phyloP scores from a whole-genome alignment of 163 green algal genomes.

The Scenedesmus sp. region DNA sequence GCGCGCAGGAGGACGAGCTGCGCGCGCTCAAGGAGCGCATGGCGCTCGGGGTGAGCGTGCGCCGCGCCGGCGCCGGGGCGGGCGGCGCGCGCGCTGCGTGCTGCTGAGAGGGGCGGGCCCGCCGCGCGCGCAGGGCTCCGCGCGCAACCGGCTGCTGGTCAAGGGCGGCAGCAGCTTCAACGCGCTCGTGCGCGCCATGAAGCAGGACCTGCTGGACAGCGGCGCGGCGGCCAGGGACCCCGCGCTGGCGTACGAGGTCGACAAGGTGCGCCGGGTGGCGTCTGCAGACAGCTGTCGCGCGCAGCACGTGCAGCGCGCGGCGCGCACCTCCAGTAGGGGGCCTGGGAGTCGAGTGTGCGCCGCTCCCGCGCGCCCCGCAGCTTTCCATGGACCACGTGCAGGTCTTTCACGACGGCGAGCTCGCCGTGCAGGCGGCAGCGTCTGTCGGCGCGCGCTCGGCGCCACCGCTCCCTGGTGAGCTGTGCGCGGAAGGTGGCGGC shows the following conservation, averaged over 20 bases:
- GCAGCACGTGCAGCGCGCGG: not conserved
- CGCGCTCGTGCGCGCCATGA: constrained; percentile 76
- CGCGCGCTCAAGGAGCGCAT: constrained; percentile 78
- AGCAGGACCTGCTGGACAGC: constrained; percentile 73
- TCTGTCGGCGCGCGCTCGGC: no score
- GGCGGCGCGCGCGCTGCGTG: not conserved
- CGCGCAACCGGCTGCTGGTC: constrained; percentile 84
- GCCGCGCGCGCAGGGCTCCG: constrained; percentile 52
- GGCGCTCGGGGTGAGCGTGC: constrained; percentile 63
- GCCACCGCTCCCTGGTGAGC: no score
- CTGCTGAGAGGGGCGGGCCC: no score
- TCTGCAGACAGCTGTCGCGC: not conserved
- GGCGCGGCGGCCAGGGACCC: constrained; percentile 40
- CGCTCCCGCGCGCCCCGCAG: constrained; percentile 20
- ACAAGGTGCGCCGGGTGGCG: constrained; percentile 45
- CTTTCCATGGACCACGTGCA: constrained; percentile 78
- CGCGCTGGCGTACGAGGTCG: constrained; percentile 61
- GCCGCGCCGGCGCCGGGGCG: not conserved
- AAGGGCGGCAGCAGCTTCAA: constrained; percentile 82
- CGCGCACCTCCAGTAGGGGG: not conserved
- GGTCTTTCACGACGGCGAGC: constrained; percentile 82
- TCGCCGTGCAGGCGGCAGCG: constrained; percentile 74
- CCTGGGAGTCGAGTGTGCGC: not conserved
- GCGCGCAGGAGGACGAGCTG: constrained; percentile 77
- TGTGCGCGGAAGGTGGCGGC: no score